Conservation (phyloP, 2,329 filamentous ascomycete genomes). For the Chrysosporium queenslandicum region DNA sequence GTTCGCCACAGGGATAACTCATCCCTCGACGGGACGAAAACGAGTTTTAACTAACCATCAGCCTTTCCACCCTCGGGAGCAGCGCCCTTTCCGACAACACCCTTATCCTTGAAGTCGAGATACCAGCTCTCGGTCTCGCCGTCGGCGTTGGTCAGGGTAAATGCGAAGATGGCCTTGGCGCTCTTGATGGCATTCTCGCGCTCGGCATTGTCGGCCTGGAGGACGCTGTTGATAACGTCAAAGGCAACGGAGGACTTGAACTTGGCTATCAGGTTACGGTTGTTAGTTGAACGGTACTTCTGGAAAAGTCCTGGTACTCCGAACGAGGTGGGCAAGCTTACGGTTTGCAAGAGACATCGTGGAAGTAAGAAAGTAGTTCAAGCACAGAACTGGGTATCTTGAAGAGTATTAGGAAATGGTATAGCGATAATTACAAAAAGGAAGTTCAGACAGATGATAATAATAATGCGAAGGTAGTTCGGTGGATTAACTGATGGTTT, state of each 20-base stretch:
- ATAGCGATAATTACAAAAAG: not conserved
- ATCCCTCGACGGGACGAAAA: not conserved
- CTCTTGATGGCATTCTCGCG: slow-evolving; percentile 83
- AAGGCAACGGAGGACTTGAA: slow-evolving; percentile 90
- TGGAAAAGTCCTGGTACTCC: not conserved
- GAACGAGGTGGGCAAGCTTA: slow-evolving; percentile 32
- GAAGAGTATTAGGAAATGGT: slow-evolving; percentile 16
- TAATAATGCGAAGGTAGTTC: not conserved
- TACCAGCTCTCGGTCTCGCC: slow-evolving; percentile 81
- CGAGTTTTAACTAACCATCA: slow-evolving; percentile 51
- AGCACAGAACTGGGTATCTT: slow-evolving; percentile 16
- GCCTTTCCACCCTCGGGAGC: slow-evolving; percentile 63
- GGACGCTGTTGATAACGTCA: slow-evolving; percentile 68
- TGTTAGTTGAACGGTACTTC: not conserved
- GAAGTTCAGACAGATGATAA: not conserved
- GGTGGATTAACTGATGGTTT: not conserved
- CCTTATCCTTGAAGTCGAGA: slow-evolving; percentile 88
- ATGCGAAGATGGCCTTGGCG: slow-evolving; percentile 77
- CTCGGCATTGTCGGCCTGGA: slow-evolving; percentile 59
- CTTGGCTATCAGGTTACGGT: slow-evolving; percentile 44
- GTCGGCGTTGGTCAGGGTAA: slow-evolving; percentile 78
- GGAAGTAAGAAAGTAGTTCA: slow-evolving; percentile 17
- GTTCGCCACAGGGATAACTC: too few species aligned
- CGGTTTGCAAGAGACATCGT: slow-evolving; percentile 66
- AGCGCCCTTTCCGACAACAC: slow-evolving; percentile 66